A percentile compares a stretch with the other conserved stretches of the same genome.
phyloP scores from a whole-genome alignment of 345 rosid species.

The Camelina neglecta region DNA sequence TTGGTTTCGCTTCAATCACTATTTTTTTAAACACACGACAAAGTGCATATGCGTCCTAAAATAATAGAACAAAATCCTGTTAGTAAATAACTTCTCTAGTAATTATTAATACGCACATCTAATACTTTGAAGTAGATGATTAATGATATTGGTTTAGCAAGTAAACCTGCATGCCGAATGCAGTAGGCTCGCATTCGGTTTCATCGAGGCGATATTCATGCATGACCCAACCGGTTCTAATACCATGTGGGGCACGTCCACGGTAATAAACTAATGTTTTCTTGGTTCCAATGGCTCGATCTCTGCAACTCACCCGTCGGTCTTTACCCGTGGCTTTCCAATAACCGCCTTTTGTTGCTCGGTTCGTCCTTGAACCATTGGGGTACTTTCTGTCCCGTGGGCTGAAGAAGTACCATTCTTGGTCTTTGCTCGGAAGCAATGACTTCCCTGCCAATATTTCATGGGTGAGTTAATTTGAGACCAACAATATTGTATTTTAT shows the following conservation, averaged over 20 bases:
- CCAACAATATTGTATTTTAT: background rate
- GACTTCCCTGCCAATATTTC: conserved; percentile 64
- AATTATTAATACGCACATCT: background rate
- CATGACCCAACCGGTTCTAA: conserved; percentile 95
- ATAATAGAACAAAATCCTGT: background rate
- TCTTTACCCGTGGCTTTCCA: conserved; percentile 99
- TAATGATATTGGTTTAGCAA: background rate
- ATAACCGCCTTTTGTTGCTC: conserved; percentile 93
- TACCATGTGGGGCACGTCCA: conserved; percentile 99
- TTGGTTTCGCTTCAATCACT: conserved; percentile 58
- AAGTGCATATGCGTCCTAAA: conserved; percentile 90
- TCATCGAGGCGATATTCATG: conserved; percentile 97
- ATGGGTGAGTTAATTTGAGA: background rate
- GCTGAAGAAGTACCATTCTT: conserved; percentile 97
- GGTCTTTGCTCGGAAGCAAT: conserved; percentile 90
- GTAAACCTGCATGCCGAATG: conserved; percentile 76
- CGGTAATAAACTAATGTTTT: conserved; percentile 93
- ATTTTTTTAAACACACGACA: conserved; percentile 92
- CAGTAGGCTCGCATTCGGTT: conserved; percentile 66
- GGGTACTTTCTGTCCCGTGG: conserved; percentile 96
- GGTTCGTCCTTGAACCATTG: conserved; percentile 90
- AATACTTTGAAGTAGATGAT: background rate
- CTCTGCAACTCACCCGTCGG: conserved; percentile 75
- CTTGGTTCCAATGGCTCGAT: conserved; percentile 82
- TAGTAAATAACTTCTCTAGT: background rate